Evolutionary conservation across 2,329 filamentous ascomycete species (phyloP).

Genomic region (Trichoderma sp.): DNA sequence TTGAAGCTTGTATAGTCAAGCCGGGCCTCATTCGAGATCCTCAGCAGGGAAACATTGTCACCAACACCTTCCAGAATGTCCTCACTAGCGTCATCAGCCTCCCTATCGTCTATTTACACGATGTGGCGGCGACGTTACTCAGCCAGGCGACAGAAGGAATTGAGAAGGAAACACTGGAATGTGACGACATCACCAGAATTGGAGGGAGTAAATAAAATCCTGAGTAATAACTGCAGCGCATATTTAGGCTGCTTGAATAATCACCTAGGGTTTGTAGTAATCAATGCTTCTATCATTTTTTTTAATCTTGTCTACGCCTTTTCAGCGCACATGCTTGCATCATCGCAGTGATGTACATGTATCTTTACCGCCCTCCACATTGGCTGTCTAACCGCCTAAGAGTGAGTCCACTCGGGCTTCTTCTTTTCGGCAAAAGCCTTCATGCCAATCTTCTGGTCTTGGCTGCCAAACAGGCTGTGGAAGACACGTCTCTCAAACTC

Average conservation of each 20-base stretch:
- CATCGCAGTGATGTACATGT: neutral
- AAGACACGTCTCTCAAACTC: slow-evolving; percentile 94
- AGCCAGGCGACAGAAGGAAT: neutral
- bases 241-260: neutral
- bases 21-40: slow-evolving; percentile 7
- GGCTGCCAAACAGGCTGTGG: slow-evolving; percentile 86
- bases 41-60: neutral
- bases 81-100: neutral
- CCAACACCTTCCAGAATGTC: neutral
- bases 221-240: neutral
- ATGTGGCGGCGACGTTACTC: slow-evolving; percentile 9
- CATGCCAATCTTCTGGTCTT: slow-evolving; percentile 98
- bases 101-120: neutral
- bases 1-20: slow-evolving; percentile 4
- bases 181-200: slow-evolving; percentile 16
- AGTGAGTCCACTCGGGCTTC: slow-evolving; percentile 85
- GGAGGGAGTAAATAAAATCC: neutral
- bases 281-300: neutral
- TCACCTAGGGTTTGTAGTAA: neutral
- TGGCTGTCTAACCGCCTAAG: slow-evolving; percentile 44
- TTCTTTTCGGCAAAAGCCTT: slow-evolving; percentile 92
- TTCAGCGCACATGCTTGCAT: neutral
- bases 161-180: slow-evolving; percentile 16
- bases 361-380: neutral
- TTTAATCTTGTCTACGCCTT: neutral